Conservation (phyloP, 192 early-diverging fungal species). For the Linnemannia hyalina region DNA sequence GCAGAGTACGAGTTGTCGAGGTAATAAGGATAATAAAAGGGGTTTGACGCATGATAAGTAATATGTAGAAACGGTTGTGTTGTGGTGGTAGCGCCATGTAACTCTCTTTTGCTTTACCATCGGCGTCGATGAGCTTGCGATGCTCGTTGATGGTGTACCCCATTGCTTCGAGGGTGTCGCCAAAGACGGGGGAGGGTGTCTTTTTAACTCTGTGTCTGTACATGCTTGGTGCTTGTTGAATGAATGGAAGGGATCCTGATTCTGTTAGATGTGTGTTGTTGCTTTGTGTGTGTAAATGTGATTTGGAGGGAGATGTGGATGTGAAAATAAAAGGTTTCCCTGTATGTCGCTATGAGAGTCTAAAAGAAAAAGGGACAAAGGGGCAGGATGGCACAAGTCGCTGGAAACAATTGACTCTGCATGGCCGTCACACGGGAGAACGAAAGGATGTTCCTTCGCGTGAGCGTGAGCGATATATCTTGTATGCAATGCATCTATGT, state of each 20-base stretch:
- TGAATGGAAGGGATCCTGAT: neutral
- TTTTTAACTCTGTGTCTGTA: conserved; percentile 38
- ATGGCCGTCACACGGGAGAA: too few species aligned
- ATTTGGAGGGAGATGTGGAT: neutral
- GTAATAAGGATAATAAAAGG: neutral
- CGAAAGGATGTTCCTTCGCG: too few species aligned
- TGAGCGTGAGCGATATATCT: too few species aligned
- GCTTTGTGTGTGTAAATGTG: neutral
- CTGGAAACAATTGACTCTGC: too few species aligned
- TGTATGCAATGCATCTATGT: too few species aligned
- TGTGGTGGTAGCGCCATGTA: neutral
- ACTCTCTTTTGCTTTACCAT: conserved; percentile 3
- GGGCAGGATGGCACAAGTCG: neutral
- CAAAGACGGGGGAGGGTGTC: conserved; percentile 20
- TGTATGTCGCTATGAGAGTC: neutral
- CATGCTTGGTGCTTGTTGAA: conserved; percentile 17
- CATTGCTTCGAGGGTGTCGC: conserved; percentile 23
- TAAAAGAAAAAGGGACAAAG: neutral
- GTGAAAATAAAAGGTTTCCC: neutral
- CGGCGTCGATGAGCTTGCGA: conserved; percentile 8
- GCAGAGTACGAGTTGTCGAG: neutral
- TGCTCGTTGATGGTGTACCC: conserved; percentile 26
- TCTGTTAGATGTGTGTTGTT: neutral
- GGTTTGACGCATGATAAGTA: neutral
- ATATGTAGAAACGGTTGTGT: neutral